Base-by-base conservation (phyloP, 805 yeast genomes). In the Wickerhamomyces pijperi region DNA sequence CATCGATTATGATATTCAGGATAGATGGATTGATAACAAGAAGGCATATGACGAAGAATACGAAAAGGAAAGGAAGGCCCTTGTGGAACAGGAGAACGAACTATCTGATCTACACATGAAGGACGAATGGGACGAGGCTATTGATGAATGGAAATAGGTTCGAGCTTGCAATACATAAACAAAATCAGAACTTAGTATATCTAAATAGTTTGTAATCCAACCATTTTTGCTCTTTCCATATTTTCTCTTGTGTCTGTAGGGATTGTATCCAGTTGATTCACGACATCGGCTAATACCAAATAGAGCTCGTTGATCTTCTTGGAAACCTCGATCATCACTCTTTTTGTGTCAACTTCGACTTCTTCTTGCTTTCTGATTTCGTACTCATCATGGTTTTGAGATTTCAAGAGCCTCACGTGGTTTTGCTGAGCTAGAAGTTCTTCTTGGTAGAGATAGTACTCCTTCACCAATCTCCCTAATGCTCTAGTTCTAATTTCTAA, bases 1-100 rank as follows among this genome's bases (percentile, higher is more conserved):
- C 35, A 57, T 68, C 34, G 76, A 54, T 28, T 41, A 60, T 34
- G 96, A 88, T 55, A 74, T 86, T 4, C 98, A 92, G 49, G 98
- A 92, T 47, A 68, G 99, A 43, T 92, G 98, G 98, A 73, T 92
- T 11, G 96, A 85, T 42, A 69, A 78, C 47, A 92, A 88, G 55
- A 81, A 73, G 20, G 65, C 64, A 37, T 87, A 84, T 58, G 98
- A 92, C 46, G 69, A 72, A 37, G 66, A 67, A 37, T 82, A 74
- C 44, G 65, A 63, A 28, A 69, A 72, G 38, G 64, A 66, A 41
- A 61, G 67, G 28, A 58, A 63, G 35, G 64, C 60, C 37, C 50
- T 70, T 19, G 48, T 64, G n/a, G 53, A 63, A 49, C 70, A 68
- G 35, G 56, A 65, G 19, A 66, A 66, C 36, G 46, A 53, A 36